These are phyloP conservation scores for Citrullus amarus DNA, from an alignment of 306 rosid species.

Conservation along the genomic window DNA sequence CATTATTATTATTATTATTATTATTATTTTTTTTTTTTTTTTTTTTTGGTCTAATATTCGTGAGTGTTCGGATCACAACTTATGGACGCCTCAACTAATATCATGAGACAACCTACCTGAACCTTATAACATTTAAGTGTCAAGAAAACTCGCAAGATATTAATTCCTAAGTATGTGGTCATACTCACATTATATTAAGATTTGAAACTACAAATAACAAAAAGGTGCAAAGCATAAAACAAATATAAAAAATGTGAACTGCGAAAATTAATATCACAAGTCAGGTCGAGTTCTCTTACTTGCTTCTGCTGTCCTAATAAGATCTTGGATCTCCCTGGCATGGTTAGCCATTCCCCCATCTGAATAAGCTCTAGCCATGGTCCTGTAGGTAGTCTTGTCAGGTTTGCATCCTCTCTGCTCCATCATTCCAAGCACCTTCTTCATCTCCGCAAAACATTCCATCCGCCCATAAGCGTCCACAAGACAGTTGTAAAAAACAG, in stretches of 20 bases:
- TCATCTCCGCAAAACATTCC: slow-evolving; percentile 69
- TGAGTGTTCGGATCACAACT: too few relatives aligned
- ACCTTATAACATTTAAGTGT: too few relatives aligned
- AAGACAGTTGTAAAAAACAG: slow-evolving; percentile 71
- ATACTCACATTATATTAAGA: not conserved
- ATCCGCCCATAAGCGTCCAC: slow-evolving; percentile 76
- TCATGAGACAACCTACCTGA: too few relatives aligned
- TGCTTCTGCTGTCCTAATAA: slow-evolving; percentile 30
- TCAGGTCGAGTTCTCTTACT: slow-evolving; percentile 40
- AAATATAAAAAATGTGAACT: not conserved
- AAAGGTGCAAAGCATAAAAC: not conserved
- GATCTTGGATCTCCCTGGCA: slow-evolving; percentile 51
- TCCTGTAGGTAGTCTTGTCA: slow-evolving; percentile 70
- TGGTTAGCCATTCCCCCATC: slow-evolving; percentile 54
- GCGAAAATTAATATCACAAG: slow-evolving; percentile 13
- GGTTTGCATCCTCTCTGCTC: slow-evolving; percentile 64
- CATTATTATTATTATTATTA: too few relatives aligned
- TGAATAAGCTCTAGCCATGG: slow-evolving; percentile 79
- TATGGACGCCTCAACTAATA: too few relatives aligned
- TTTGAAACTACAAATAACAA: not conserved
- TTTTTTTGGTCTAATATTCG: too few relatives aligned
- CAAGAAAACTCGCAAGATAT: too few relatives aligned
- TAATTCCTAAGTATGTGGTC: too few relatives aligned
- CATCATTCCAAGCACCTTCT: slow-evolving; percentile 65
- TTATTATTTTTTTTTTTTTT: too few relatives aligned